Evolutionary conservation across 768 basidiomycete species (phyloP), one percentile per base, ranked within the genome.

Genomic region (Boletus rubescentipes): DNA sequence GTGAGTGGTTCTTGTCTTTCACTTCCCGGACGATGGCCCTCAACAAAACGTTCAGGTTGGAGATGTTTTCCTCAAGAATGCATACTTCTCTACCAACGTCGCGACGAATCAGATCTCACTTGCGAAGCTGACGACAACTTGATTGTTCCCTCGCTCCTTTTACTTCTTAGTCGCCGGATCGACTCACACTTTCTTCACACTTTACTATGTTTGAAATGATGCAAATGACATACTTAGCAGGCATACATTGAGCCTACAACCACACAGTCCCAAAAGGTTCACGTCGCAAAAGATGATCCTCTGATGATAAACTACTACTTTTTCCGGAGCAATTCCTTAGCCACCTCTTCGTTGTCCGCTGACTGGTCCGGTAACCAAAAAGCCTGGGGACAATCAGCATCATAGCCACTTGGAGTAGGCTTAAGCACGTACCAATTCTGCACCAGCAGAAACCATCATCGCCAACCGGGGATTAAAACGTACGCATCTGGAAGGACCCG

Each of bases 391-490:
- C 31, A 35, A 21, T 72, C n/a, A 66, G 38, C 10, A 40, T 20
- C 20, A 20, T 18, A 9, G 31, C 39, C 20, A 23, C n/a, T 42
- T 16, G 16, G 16, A 52, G 42, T 45, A 23, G 58, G 37, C 58
- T 21, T 1, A 23, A 55, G n/a, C 48, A 70, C 79, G 59, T 60
- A 94, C 95, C 75, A 97, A 67, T 66, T 95, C 92, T 55, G 82
- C 77, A 16, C 93, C 92, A 26, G 91, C 92, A 11, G 83, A 84
- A 53, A 82, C 85, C 78, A 98, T 79, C 93, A 98, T 96, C 30
- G 87, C 87, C 55, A 82, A 79, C 53, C 91, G 82, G 9, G 95
- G 94, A 67, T 97, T 98, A 68, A 95, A 96, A 62, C 78, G 83
- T 3, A 97, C 90, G 54, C 91, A 93, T 66, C 97, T 77, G 21